Conservation (phyloP, 1,139 yeast species). For the Blastobotrys raffinosifermentans region DNA sequence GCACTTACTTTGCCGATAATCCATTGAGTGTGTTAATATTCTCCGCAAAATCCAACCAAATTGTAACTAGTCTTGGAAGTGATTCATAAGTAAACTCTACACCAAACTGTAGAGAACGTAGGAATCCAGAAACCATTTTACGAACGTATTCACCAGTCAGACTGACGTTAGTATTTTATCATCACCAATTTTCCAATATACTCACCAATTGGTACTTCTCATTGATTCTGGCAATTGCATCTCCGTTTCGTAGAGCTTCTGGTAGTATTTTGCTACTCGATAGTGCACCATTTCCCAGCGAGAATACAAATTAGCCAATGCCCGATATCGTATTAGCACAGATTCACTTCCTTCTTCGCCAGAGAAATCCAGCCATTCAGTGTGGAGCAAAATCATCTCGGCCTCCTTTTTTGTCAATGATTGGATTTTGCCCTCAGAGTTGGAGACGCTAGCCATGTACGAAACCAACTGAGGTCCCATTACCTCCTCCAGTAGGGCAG, state of each 20-base stretch:
- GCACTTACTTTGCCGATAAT: constrained; percentile 2
- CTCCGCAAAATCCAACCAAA: constrained; percentile 85
- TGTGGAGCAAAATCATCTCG: constrained; percentile 56
- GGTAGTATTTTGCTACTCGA: constrained; percentile 72
- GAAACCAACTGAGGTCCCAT: constrained; percentile 25
- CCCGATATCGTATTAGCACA: constrained; percentile 62
- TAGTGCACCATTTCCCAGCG: constrained; percentile 78
- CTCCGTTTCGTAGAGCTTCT: constrained; percentile 66
- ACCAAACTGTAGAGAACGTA: constrained; percentile 64
- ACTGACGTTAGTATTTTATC: constrained; percentile 11
- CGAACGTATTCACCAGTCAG: constrained; percentile 60
- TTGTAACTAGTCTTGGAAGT: constrained; percentile 78
- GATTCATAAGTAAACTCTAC: constrained; percentile 73
- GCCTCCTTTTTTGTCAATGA: constrained; percentile 19
- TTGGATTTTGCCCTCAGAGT: constrained; percentile 1
- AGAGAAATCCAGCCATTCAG: constrained; percentile 84
- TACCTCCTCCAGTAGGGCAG: constrained; percentile 54
- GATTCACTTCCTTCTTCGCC: constrained; percentile 77
- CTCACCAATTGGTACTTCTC: constrained; percentile 28
- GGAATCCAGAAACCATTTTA: constrained; percentile 57
- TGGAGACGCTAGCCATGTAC: constrained; percentile 7
- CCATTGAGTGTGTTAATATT: constrained; percentile 16
- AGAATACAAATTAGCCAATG: constrained; percentile 51
- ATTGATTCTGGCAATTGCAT: constrained; percentile 34
- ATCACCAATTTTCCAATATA: neutral